Percentiles rank a stretch among this genome's conserved stretches.
phyloP scores from a whole-genome alignment of 192 early-diverging fungal species.

The Entomortierella parvispora region DNA sequence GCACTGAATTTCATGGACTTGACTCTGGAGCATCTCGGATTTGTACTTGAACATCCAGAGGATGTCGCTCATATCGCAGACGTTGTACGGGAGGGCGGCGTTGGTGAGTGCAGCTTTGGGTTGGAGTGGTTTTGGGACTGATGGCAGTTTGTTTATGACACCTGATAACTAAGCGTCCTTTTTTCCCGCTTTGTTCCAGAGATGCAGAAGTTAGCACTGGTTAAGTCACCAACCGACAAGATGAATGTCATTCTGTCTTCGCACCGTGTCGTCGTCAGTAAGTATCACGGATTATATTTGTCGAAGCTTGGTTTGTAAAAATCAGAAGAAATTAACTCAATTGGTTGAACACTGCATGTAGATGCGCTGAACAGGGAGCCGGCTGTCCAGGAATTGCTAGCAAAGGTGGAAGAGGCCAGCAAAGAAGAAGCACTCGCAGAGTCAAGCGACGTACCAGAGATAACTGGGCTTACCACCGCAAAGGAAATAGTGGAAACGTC shows the following conservation, averaged over 20 bases:
- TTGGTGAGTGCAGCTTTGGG: conserved; percentile 7
- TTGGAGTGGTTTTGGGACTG: too few relatives aligned
- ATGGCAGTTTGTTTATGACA: background rate
- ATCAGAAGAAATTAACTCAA: background rate
- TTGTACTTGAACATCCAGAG: conserved; percentile 51
- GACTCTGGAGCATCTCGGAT: conserved; percentile 67
- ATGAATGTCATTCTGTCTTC: conserved; percentile 53
- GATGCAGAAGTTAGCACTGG: conserved; percentile 54
- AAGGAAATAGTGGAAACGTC: background rate
- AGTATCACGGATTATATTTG: conserved; percentile 1
- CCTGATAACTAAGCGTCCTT: background rate
- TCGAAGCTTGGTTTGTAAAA: background rate
- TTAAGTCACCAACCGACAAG: conserved; percentile 56
- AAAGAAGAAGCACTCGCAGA: background rate
- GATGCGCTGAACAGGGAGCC: conserved; percentile 38
- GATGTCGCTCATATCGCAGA: conserved; percentile 53
- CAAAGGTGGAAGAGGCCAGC: background rate
- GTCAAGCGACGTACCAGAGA: background rate
- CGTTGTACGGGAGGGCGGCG: conserved; percentile 52
- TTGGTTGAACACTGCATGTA: background rate
- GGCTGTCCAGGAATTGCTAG: conserved; percentile 37
- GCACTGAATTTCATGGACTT: conserved; percentile 73
- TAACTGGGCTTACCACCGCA: background rate
- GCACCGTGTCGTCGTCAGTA: conserved; percentile 58
- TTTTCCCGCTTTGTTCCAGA: conserved; percentile 1